Evolutionary conservation across 2,329 filamentous ascomycete genomes (phyloP), one percentile per base, ranked within the genome.

Genomic region (Exophiala sp.): DNA sequence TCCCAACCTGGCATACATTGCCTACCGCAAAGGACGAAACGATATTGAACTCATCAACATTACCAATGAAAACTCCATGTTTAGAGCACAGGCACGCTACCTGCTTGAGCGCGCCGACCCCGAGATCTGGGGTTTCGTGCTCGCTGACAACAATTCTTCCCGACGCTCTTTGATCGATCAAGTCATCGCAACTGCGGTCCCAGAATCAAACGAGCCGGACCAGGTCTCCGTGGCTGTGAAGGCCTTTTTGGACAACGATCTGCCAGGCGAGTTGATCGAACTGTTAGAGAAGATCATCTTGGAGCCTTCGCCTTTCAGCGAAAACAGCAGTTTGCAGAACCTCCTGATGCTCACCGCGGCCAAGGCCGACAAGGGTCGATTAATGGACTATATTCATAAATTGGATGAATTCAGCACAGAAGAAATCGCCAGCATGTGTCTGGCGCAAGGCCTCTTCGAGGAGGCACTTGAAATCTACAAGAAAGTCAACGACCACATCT

Each of bases 41-140:
- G 94, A 99, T 67, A 76, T 99, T 32, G 95, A 99, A 75, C 82
- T 99, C 52, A 92, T 99, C 73, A 94, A 88, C 72, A 92, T 99
- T 68, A 97, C 94, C 67, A 99, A 97, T 65, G 95, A 99, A 75
- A 99, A 99, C 75, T 86, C 89, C n/a, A 99, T 99, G 94, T 99
- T 96, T 81, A 88, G 91, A 66, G 89, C 89, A n/a, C 94, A 99
- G 73, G 92, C 91, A 54, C 87, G 94, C 35, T 99, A 99, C 72
- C 81, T 99, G 20, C 78, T 99, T 48, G 91, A 96, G 66, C 87
- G 94, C 62, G 87, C 89, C 35, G 94, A 99, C 66, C 71, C 78
- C 2, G 94, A 99, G 71, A 84, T 99, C 44, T 99, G 95, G 95
- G 80, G 81, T 48, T 99, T 96, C 68, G 94, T 97, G 11, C 81